These are phyloP conservation scores for Wickerhamiella allomyrinae DNA, from an alignment of 805 yeast species.

Conservation along the genomic window DNA sequence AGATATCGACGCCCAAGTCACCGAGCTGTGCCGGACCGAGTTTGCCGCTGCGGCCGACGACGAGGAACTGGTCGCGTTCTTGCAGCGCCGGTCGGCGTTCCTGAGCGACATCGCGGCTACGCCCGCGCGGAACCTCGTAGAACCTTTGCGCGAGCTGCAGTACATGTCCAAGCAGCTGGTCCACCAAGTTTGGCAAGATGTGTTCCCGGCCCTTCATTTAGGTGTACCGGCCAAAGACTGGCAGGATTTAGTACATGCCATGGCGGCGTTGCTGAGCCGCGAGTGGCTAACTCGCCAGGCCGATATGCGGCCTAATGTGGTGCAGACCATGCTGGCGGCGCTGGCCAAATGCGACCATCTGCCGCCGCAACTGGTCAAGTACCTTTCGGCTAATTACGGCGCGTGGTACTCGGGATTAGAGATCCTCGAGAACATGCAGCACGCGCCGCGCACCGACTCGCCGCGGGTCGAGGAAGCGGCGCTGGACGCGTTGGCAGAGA, in stretches of 20 bases:
- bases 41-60: neutral
- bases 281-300: slow-evolving; percentile 90
- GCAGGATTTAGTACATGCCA: slow-evolving; percentile 67
- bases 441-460: slow-evolving; percentile 48
- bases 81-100: slow-evolving; percentile 18
- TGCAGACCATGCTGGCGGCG: slow-evolving; percentile 73
- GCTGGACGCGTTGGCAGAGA: slow-evolving; percentile 78
- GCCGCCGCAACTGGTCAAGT: slow-evolving; percentile 89
- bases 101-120: slow-evolving; percentile 27
- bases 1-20: slow-evolving; percentile 19
- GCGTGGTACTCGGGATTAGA: slow-evolving; percentile 85
- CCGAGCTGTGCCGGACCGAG: neutral
- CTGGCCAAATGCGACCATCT: slow-evolving; percentile 57
- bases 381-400: slow-evolving; percentile 71
- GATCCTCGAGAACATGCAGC: slow-evolving; percentile 59
- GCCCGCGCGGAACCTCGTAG: slow-evolving; percentile 47
- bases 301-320: slow-evolving; percentile 72
- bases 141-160: slow-evolving; percentile 65
- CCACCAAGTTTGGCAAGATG: slow-evolving; percentile 65
- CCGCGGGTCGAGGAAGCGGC: slow-evolving; percentile 68
- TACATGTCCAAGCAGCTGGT: slow-evolving; percentile 70
- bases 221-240: slow-evolving; percentile 68
- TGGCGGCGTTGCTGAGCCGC: slow-evolving; percentile 67
- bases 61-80: slow-evolving; percentile 25
- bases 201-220: slow-evolving; percentile 69